These are phyloP conservation scores for Obba rivulosa DNA, from an alignment of 768 basidiomycete species.

Conservation along the genomic window DNA sequence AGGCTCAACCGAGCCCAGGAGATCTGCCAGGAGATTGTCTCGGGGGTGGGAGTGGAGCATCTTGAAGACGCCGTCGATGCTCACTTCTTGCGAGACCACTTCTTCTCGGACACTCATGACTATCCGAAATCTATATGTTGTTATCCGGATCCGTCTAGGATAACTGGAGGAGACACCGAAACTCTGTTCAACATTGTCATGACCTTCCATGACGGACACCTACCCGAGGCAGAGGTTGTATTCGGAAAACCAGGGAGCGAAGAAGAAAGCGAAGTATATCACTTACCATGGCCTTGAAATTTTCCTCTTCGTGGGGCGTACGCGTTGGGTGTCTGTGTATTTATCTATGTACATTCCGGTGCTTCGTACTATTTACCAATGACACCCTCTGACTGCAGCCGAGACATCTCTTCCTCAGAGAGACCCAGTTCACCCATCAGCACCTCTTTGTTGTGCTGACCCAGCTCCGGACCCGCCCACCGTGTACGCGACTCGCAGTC, in stretches of 20 bases:
- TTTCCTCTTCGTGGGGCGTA: not conserved
- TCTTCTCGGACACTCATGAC: slow-evolving; percentile 28
- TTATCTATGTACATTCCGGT: not conserved
- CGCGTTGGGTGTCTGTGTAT: not conserved
- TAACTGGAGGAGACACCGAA: slow-evolving; percentile 16
- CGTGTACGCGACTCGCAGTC: slow-evolving; percentile 51
- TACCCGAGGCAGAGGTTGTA: slow-evolving; percentile 26
- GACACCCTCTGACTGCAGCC: slow-evolving; percentile 19
- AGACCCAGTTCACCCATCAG: slow-evolving; percentile 24
- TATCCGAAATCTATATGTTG: slow-evolving; percentile 29
- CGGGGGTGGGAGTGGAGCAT: slow-evolving; percentile 4
- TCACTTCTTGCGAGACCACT: slow-evolving; percentile 17
- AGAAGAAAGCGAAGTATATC: slow-evolving; percentile 13
- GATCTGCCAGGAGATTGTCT: slow-evolving; percentile 20
- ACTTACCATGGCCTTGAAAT: slow-evolving; percentile 10
- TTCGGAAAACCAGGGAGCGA: slow-evolving; percentile 24
- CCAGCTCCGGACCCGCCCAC: slow-evolving; percentile 71
- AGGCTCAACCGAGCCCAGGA: slow-evolving; percentile 22
- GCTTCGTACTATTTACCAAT: slow-evolving; percentile 15
- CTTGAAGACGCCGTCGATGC: slow-evolving; percentile 15
- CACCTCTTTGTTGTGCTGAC: slow-evolving; percentile 34
- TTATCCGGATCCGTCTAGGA: slow-evolving; percentile 15
- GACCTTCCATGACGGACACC: slow-evolving; percentile 20
- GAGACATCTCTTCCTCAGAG: slow-evolving; percentile 17
- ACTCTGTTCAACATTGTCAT: slow-evolving; percentile 34